These are phyloP conservation scores for Fusarium brachygibbosum DNA, from an alignment of 2,329 filamentous ascomycete species.

Conservation along the genomic window DNA sequence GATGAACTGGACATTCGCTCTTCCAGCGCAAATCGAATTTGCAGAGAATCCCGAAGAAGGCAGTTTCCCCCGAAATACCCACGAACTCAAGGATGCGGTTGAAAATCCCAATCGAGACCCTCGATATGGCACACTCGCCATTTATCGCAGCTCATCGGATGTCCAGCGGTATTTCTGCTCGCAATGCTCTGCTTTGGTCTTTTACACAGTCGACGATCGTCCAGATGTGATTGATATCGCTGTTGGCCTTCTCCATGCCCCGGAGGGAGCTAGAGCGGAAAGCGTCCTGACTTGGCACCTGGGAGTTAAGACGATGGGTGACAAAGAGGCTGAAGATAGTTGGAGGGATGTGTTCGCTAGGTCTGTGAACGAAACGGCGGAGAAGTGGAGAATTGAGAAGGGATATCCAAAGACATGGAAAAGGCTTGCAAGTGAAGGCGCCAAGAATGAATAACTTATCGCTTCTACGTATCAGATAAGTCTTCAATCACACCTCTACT, in stretches of 20 bases:
- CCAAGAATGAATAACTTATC: neutral
- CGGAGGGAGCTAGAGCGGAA: conserved; percentile 62
- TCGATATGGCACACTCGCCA: conserved; percentile 58
- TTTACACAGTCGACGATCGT: conserved; percentile 58
- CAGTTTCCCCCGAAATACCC: conserved; percentile 28
- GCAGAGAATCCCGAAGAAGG: neutral
- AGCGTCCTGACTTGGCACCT: conserved; percentile 59
- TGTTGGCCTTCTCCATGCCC: conserved; percentile 59
- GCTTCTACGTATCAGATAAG: neutral
- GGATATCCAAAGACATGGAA: conserved; percentile 30
- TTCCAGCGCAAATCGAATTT: conserved; percentile 58
- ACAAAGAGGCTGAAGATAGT: conserved; percentile 22
- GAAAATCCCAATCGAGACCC: conserved; percentile 50
- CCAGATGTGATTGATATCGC: conserved; percentile 60
- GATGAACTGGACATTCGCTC: conserved; percentile 60
- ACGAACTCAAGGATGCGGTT: conserved; percentile 54
- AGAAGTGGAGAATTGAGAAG: conserved; percentile 40
- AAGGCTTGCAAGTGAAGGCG: neutral
- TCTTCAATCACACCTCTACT: too few relatives aligned
- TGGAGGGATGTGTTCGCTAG: conserved; percentile 37
- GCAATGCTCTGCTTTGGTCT: conserved; percentile 61
- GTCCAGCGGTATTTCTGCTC: conserved; percentile 65
- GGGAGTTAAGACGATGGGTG: conserved; percentile 43
- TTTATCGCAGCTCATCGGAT: conserved; percentile 59
- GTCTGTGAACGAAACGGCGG: conserved; percentile 30